These are phyloP conservation scores for Rosa lucieae DNA, from an alignment of 306 rosid genomes.

Conservation along the genomic window DNA sequence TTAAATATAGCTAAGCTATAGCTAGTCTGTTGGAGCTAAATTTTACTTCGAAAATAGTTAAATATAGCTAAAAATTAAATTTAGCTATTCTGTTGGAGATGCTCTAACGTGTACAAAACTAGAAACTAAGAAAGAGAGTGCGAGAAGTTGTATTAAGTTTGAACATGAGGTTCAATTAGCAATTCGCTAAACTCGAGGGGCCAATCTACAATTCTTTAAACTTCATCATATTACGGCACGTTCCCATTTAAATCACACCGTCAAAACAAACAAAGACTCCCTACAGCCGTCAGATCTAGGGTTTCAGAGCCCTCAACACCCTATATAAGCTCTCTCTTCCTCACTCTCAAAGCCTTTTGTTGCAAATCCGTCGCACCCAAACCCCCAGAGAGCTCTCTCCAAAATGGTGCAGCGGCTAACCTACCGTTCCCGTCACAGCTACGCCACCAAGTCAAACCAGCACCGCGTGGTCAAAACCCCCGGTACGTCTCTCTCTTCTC, in stretches of 20 bases:
- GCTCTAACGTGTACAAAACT: too few species aligned
- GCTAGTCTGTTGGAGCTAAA: too few species aligned
- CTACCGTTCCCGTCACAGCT: slow-evolving; percentile 74
- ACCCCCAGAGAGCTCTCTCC: background rate
- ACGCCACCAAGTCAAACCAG: slow-evolving; percentile 90
- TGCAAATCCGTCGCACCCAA: background rate
- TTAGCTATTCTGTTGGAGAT: too few species aligned
- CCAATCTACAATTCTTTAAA: background rate
- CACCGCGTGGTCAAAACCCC: slow-evolving; percentile 86
- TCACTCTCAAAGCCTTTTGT: accelerated
- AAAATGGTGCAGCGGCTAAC: slow-evolving; percentile 88
- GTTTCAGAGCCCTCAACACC: slow-evolving; percentile 16
- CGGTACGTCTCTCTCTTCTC: slow-evolving; percentile 32
- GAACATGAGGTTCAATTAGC: background rate
- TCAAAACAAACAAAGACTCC: background rate
- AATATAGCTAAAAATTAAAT: too few species aligned
- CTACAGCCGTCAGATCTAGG: slow-evolving; percentile 46
- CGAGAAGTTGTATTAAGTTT: background rate
- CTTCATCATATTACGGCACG: background rate
- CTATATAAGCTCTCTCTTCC: slow-evolving; percentile 18
- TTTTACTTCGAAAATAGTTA: too few species aligned
- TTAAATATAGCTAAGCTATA: too few species aligned
- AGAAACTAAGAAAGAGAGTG: too few species aligned
- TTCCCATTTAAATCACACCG: slow-evolving; percentile 19
- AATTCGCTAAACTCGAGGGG: background rate